These are phyloP conservation scores for Phialophora verrucosa DNA, from an alignment of 2,329 filamentous ascomycete species.

Conservation along the genomic window DNA sequence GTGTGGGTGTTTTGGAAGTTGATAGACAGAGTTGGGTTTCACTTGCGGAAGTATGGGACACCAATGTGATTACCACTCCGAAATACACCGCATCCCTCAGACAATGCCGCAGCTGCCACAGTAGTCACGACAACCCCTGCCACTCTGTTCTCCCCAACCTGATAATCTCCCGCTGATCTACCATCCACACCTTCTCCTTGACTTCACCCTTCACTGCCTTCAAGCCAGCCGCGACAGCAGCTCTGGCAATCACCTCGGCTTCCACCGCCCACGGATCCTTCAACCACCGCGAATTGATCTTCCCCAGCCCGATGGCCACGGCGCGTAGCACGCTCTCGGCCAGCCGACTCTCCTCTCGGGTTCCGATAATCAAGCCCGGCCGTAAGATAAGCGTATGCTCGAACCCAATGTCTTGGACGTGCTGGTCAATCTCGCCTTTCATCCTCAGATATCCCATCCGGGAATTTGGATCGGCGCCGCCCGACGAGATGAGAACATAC, in stretches of 20 bases:
- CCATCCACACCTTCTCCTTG: neutral
- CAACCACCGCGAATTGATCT: neutral
- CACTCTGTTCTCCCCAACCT: neutral
- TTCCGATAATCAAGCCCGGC: neutral
- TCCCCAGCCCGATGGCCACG: neutral
- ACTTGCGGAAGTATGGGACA: too few species aligned
- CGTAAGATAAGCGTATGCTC: neutral
- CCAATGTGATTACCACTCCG: too few species aligned
- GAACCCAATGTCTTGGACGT: neutral
- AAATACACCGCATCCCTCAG: too few species aligned
- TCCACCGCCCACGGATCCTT: neutral
- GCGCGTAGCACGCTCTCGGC: neutral
- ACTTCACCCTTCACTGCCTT: neutral
- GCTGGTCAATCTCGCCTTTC: neutral
- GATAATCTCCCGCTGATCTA: neutral
- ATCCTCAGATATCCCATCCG: neutral
- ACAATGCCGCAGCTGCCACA: too few species aligned
- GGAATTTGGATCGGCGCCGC: neutral
- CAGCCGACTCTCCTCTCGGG: neutral
- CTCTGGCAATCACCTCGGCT: neutral
- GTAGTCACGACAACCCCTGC: neutral
- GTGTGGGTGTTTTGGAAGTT: too few species aligned
- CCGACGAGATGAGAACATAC: neutral
- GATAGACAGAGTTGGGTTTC: too few species aligned
- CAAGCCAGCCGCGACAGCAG: neutral